Base-by-base conservation (phyloP, 495 filamentous ascomycete species). In the Halenospora varia region DNA sequence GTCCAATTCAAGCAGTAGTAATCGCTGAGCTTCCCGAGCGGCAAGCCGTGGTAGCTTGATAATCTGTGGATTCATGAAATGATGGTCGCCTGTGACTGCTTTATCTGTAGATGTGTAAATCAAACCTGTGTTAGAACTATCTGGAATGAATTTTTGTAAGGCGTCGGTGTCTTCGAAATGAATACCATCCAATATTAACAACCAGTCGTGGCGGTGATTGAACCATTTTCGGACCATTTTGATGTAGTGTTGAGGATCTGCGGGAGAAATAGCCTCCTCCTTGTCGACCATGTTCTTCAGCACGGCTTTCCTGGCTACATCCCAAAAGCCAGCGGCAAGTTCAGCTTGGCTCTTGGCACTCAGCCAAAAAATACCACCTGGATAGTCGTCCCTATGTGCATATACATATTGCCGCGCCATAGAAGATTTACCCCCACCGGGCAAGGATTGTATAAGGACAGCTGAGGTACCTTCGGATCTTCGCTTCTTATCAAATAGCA, bases 391-490 rank as follows among this genome's bases (percentile, higher is more conserved):
- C 18, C 76, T 78, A 55, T 89, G 81, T 22, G 76, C 72, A 53
- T 88, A 90, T 50, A 92, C 86, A 62, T 92, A 94, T 69, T 94
- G 80, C 6, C 89, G 78, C 29, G 88, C 88, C n/a, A 93, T 72
- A 66, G 92, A 88, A 0, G 88, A 88, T 70, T 94, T 94, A 19
- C 89, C 89, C 1, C 82, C 82, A 13, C 89, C 89, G n/a, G 89
- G 83, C 25, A 88, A 80, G 46, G 85, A 85, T 59, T 83, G 81
- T 35, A 94, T 80, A 8, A 91, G 71, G 3, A 91, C 87, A 13
- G 82, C 85, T 48, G 81, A 83, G 2, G 85, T 84, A 8, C 85
- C 82, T 56, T 85, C 75, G 15, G 74, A 74, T 19, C 88, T 75
- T 61, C 77, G 78, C 60, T 82, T 85, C 11, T 76, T 73, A 56